phyloP scores from a whole-genome alignment of 371 early-diverging fungal species.

The Mucor mucedo region DNA sequence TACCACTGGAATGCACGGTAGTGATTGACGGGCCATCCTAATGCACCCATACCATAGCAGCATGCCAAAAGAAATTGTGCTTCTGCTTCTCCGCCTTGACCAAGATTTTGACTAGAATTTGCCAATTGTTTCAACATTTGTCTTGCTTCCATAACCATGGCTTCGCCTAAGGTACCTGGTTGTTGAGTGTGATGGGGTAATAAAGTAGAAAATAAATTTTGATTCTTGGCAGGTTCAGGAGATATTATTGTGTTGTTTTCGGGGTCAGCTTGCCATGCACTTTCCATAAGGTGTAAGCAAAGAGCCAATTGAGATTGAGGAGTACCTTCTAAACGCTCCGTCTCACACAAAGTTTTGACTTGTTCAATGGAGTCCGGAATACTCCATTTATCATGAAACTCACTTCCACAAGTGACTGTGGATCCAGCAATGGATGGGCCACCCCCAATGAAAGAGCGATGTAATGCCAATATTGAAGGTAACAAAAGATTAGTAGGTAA shows the following conservation, averaged over 20 bases:
- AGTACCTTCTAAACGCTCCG: constrained; percentile 22
- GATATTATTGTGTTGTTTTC: constrained; percentile 7
- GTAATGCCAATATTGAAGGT: neutral
- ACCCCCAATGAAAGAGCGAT: neutral
- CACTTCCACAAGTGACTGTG: constrained; percentile 1
- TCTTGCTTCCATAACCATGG: constrained; percentile 66
- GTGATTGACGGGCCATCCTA: constrained; percentile 80
- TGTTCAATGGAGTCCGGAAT: constrained; percentile 31
- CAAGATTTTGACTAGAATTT: constrained; percentile 60
- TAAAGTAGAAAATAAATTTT: constrained; percentile 5
- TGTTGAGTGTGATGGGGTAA: neutral
- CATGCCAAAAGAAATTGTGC: constrained; percentile 92
- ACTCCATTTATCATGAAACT: constrained; percentile 29
- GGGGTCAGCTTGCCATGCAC: constrained; percentile 24
- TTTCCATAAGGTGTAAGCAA: constrained; percentile 30
- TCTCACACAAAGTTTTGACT: constrained; percentile 26
- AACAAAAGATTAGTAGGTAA: constrained; percentile 6
- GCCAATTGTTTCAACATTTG: constrained; percentile 76
- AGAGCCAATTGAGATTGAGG: constrained; percentile 22
- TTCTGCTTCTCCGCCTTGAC: constrained; percentile 75
- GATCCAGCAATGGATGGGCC: neutral
- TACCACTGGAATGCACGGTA: constrained; percentile 90
- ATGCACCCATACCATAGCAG: constrained; percentile 80
- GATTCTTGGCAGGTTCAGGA: neutral
- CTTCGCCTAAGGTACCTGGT: constrained; percentile 48